These are phyloP conservation scores for Verticillium isaacii DNA, from an alignment of 2,329 filamentous ascomycete species.

Conservation along the genomic window DNA sequence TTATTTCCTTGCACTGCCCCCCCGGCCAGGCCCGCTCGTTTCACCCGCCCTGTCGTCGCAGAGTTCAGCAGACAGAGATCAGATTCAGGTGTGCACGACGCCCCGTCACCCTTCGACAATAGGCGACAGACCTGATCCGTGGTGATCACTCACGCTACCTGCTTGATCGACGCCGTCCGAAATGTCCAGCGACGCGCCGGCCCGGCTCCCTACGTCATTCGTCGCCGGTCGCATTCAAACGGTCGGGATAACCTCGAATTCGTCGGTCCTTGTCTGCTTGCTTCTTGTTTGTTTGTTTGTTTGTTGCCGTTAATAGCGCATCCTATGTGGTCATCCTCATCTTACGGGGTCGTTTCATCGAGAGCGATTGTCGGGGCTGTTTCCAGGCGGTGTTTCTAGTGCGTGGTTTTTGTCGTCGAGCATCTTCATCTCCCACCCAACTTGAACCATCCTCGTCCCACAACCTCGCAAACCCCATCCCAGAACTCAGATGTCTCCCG, in stretches of 20 bases:
- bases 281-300: neutral
- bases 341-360: neutral
- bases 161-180: neutral
- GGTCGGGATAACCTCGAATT: neutral
- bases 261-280: neutral
- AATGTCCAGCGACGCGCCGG: neutral
- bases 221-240: neutral
- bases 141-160: neutral
- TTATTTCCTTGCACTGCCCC: neutral
- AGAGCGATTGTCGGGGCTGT: neutral
- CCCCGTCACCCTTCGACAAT: neutral
- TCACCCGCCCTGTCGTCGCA: neutral
- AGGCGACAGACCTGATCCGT: neutral
- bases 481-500: constrained; percentile 30
- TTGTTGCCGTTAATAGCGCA: neutral
- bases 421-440: constrained; percentile 11
- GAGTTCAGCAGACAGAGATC: neutral
- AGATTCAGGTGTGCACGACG: neutral
- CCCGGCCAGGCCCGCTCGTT: neutral
- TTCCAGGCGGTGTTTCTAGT: neutral
- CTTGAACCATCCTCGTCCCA: constrained; percentile 33
- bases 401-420: neutral
- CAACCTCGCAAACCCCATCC: constrained; percentile 32
- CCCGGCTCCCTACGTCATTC: neutral
- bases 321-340: neutral